These are phyloP conservation scores for Zygosaccharomyces pseudobailii DNA, from an alignment of 1,139 yeast species.

Conservation along the genomic window DNA sequence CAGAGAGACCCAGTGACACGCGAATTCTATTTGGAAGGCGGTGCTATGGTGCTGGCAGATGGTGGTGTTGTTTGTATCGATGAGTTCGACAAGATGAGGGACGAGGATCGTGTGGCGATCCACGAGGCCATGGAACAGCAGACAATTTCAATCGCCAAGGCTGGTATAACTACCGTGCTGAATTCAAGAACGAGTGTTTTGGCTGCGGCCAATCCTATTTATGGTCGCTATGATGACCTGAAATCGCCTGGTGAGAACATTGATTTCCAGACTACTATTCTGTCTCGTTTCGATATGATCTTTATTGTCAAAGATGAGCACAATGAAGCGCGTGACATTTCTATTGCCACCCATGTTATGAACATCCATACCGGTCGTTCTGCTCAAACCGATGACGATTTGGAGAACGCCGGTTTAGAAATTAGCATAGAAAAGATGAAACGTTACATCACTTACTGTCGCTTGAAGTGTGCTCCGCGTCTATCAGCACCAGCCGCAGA, in stretches of 20 bases:
- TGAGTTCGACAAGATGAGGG: conserved; percentile 98
- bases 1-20: conserved; percentile 86
- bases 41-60: conserved; percentile 98
- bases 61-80: conserved; percentile 99
- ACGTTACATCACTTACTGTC: conserved; percentile 85
- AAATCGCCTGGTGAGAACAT: conserved; percentile 97
- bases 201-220: conserved; percentile 97
- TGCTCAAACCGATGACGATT: conserved; percentile 52
- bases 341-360: conserved; percentile 93
- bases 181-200: conserved; percentile 94
- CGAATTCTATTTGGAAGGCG: conserved; percentile 95
- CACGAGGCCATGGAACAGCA: conserved; percentile 99
- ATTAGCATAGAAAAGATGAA: conserved; percentile 89
- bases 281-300: conserved; percentile 98
- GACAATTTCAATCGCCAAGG: conserved; percentile 97
- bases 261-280: conserved; percentile 93
- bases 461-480: conserved; percentile 87
- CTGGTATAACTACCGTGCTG: conserved; percentile 94
- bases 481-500: conserved; percentile 87
- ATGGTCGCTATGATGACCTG: conserved; percentile 93
- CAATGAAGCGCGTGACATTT: conserved; percentile 75
- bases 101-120: conserved; percentile 96
- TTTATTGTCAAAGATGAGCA: conserved; percentile 96
- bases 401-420: conserved; percentile 45
- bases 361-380: conserved; percentile 79